These are phyloP conservation scores for Hypoxylon sp. DNA, from an alignment of 2,329 filamentous ascomycete species.

Conservation along the genomic window DNA sequence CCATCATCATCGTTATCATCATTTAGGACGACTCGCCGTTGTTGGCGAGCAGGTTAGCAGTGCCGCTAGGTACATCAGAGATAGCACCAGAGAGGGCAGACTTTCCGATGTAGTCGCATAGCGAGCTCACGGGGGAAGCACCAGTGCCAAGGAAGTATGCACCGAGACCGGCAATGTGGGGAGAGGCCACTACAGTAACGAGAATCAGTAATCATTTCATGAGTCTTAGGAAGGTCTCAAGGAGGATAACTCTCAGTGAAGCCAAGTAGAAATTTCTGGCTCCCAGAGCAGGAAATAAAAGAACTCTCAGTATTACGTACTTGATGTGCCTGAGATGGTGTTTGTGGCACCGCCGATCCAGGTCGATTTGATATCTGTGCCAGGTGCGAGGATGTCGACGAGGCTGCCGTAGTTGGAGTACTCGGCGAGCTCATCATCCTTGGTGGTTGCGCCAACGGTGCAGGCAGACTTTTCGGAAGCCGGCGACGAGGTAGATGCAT, in stretches of 20 bases:
- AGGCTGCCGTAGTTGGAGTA: slow-evolving; percentile 67
- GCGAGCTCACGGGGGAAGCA: slow-evolving; percentile 55
- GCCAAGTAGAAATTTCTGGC: not conserved
- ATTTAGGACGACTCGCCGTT: slow-evolving; percentile 50
- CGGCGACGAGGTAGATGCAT: slow-evolving; percentile 62
- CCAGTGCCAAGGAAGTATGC: slow-evolving; percentile 69
- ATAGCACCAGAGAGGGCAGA: slow-evolving; percentile 60
- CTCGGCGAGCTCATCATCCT: slow-evolving; percentile 56
- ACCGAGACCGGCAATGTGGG: slow-evolving; percentile 73
- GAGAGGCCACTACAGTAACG: slow-evolving; percentile 63
- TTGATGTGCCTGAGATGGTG: slow-evolving; percentile 71
- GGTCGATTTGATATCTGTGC: slow-evolving; percentile 59
- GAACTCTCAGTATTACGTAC: not conserved
- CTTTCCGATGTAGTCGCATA: slow-evolving; percentile 60
- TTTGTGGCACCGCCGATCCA: slow-evolving; percentile 56
- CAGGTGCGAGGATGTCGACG: slow-evolving; percentile 63
- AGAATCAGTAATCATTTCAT: not conserved
- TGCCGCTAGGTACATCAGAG: slow-evolving; percentile 53
- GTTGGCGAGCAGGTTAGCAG: slow-evolving; percentile 55
- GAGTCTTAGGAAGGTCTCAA: not conserved
- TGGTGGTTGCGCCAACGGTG: slow-evolving; percentile 67
- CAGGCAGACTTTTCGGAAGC: slow-evolving; percentile 65
- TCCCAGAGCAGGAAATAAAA: not conserved
- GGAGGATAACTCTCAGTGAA: not conserved
- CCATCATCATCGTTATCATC: not conserved